Evolutionary conservation across 257 asterid genomes (phyloP).

Genomic region (Perilla frutescens): DNA sequence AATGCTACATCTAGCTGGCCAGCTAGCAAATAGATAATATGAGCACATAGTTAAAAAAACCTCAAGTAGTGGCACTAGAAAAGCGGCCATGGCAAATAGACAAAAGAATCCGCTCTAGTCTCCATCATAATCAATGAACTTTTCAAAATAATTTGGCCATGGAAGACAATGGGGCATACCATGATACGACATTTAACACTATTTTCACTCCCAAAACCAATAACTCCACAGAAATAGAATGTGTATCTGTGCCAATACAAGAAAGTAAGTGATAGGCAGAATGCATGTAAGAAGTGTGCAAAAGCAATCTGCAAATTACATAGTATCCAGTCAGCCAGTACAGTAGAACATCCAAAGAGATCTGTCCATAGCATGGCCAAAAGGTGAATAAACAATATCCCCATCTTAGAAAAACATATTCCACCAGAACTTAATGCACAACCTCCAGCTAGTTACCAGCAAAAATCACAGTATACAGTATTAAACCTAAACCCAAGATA

Average conservation of each 20-base stretch:
- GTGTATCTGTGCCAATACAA: neutral
- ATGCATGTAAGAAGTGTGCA: neutral
- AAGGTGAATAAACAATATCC: neutral
- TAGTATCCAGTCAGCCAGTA: neutral
- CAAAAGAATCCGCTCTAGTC: neutral
- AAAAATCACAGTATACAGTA: neutral
- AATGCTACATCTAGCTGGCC: neutral
- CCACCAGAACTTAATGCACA: neutral
- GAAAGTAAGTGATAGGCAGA: neutral
- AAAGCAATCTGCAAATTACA: neutral
- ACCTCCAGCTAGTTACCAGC: neutral
- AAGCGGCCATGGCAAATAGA: neutral
- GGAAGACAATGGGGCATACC: neutral
- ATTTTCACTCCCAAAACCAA: neutral
- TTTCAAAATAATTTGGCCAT: slow-evolving; percentile 3
- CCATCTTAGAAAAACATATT: neutral
- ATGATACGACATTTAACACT: neutral
- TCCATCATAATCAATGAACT: neutral
- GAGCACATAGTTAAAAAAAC: slow-evolving; percentile 15
- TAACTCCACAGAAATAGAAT: neutral
- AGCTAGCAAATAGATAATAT: slow-evolving; percentile 7
- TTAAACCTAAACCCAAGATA: neutral
- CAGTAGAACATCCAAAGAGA: neutral
- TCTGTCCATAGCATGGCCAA: neutral
- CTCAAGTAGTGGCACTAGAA: slow-evolving; percentile 2